Conservation (phyloP, 495 filamentous ascomycete species). For the Penicillium manginii region DNA sequence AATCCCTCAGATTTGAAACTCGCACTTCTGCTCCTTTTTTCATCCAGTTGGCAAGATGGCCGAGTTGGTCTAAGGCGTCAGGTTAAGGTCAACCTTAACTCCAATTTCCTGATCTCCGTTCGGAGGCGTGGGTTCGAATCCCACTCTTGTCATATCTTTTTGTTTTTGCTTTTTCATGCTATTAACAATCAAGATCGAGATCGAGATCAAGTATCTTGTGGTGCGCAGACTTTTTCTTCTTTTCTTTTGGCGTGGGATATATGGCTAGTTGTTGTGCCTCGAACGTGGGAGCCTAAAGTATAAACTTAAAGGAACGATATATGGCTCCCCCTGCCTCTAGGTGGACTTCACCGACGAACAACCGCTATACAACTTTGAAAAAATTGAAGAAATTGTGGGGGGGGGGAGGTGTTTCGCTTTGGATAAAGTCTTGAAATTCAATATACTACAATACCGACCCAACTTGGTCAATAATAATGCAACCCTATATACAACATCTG, state of each 20-base stretch:
- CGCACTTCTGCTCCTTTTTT: neutral
- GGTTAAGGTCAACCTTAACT: constrained; percentile 40
- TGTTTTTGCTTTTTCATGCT: constrained; percentile 2
- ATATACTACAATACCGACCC: constrained; percentile 13
- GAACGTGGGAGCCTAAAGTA: too few relatives aligned
- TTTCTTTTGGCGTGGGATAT: too few relatives aligned
- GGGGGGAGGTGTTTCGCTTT: neutral
- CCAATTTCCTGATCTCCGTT: constrained; percentile 11
- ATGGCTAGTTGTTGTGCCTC: too few relatives aligned
- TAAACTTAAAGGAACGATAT: too few relatives aligned
- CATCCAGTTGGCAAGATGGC: constrained; percentile 34
- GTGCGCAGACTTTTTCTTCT: too few relatives aligned
- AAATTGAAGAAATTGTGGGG: too few relatives aligned
- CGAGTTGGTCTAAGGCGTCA: constrained; percentile 44
- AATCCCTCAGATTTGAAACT: neutral
- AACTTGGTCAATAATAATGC: neutral
- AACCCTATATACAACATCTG: constrained; percentile 2
- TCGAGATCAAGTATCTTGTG: too few relatives aligned
- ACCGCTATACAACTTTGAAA: too few relatives aligned
- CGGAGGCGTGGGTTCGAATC: constrained; percentile 23
- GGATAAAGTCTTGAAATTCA: neutral
- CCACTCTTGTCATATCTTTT: constrained; percentile 19
- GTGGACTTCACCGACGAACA: too few relatives aligned
- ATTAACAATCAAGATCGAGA: too few relatives aligned
- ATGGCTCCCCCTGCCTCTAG: too few relatives aligned